Percentiles rank a stretch among this genome's conserved stretches.
Evolutionary conservation across 306 rosid species (phyloP).

Genomic region (Malus sieversii): DNA sequence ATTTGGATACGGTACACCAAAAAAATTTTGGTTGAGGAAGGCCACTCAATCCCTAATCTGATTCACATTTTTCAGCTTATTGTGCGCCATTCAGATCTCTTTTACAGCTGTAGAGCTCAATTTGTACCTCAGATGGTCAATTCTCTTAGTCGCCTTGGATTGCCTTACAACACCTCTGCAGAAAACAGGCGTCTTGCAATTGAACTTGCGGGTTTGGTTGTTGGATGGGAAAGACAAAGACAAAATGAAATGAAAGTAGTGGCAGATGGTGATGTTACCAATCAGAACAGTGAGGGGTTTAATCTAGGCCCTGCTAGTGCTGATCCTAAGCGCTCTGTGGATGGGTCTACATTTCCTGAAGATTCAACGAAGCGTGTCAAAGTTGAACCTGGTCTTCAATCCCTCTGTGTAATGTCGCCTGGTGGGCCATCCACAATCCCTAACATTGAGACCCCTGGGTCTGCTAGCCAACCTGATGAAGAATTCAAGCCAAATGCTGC

Average conservation of each 20-base stretch:
- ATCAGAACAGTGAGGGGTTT: conserved; percentile 61
- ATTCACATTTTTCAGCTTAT: conserved; percentile 97
- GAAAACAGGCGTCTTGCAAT: conserved; percentile 97
- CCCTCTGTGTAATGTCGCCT: conserved; percentile 90
- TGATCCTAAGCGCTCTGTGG: conserved; percentile 75
- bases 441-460: conserved; percentile 91
- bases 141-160: conserved; percentile 95
- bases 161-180: conserved; percentile 87
- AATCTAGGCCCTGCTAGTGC: conserved; percentile 48
- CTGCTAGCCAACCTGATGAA: conserved; percentile 88
- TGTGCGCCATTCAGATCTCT: conserved; percentile 98
- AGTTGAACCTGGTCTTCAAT: conserved; percentile 93
- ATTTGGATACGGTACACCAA: conserved; percentile 96
- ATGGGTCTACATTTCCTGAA: conserved; percentile 80
- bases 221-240: conserved; percentile 97
- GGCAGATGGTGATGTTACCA: conserved; percentile 57
- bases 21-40: conserved; percentile 95
- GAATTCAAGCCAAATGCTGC: conserved; percentile 99
- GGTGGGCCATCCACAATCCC: conserved; percentile 94
- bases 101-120: conserved; percentile 97
- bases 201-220: conserved; percentile 99
- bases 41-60: conserved; percentile 96
- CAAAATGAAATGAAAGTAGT: conserved; percentile 86
- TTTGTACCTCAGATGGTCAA: conserved; percentile 99
- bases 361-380: conserved; percentile 88